Evolutionary conservation across 2,329 filamentous ascomycete species (phyloP).

Genomic region (Fusarium goolgardi): DNA sequence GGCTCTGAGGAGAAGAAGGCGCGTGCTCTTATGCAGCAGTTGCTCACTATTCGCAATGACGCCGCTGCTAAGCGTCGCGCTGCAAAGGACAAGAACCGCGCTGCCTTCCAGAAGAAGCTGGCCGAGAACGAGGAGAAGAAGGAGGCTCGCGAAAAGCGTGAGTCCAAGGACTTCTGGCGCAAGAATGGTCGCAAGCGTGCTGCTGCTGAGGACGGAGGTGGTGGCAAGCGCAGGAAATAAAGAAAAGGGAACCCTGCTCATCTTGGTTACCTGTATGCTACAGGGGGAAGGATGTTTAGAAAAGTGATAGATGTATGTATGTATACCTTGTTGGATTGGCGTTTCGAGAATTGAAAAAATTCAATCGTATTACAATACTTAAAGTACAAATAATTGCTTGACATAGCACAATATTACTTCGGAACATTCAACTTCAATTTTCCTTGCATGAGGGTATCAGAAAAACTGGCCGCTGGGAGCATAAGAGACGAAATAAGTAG

Average conservation of each 20-base stretch:
- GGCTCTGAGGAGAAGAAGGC: conserved; percentile 90
- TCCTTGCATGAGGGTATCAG: not conserved
- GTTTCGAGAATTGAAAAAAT: conserved; percentile 40
- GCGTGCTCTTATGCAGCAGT: conserved; percentile 89
- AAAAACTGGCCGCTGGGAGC: no score
- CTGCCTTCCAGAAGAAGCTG: conserved; percentile 84
- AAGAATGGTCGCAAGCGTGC: conserved; percentile 82
- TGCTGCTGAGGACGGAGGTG: conserved; percentile 56
- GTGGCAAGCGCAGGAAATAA: conserved; percentile 53
- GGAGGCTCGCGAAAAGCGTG: conserved; percentile 85
- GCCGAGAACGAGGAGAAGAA: conserved; percentile 87
- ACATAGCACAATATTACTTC: conserved; percentile 4
- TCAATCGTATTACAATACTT: conserved; percentile 10
- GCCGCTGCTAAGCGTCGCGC: conserved; percentile 83
- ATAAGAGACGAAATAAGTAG: no score
- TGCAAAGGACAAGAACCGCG: conserved; percentile 89
- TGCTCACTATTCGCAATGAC: conserved; percentile 90
- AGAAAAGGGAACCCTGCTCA: not conserved
- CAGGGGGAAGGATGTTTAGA: conserved; percentile 13
- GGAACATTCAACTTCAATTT: not conserved
- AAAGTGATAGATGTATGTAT: conserved; percentile 33
- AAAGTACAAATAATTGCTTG: not conserved
- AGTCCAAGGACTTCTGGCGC: conserved; percentile 92
- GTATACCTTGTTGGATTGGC: conserved; percentile 43
- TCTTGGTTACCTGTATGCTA: not conserved